These are phyloP conservation scores for Arabidopsis arenosa DNA, from an alignment of 345 rosid species.

Conservation along the genomic window DNA sequence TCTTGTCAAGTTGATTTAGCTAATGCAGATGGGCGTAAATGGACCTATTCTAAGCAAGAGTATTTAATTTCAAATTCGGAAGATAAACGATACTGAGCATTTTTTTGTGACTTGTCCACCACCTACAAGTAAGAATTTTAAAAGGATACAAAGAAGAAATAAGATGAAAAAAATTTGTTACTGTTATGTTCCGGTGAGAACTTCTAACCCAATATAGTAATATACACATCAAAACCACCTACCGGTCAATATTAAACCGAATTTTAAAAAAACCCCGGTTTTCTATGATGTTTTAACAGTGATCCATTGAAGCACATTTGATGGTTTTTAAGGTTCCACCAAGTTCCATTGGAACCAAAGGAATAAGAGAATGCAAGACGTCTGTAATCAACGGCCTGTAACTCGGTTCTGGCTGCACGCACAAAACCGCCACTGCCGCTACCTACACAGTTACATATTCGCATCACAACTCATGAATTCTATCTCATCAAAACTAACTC, in stretches of 20 bases:
- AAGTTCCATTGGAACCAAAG: slow-evolving; percentile 78
- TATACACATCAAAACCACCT: slow-evolving; percentile 26
- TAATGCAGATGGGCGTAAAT: no score
- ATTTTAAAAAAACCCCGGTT: background rate
- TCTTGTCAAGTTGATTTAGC: no score
- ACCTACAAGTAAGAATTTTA: background rate
- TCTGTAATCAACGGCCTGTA: slow-evolving; percentile 91
- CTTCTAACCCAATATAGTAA: slow-evolving; percentile 13
- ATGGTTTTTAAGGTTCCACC: slow-evolving; percentile 73
- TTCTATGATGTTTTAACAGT: slow-evolving; percentile 27
- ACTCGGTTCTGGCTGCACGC: slow-evolving; percentile 92
- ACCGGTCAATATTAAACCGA: slow-evolving; percentile 23
- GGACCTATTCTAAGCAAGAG: no score
- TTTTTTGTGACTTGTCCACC: no score
- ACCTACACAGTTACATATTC: slow-evolving; percentile 56
- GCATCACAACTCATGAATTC: slow-evolving; percentile 14
- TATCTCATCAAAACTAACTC: slow-evolving; percentile 7
- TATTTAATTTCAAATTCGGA: no score
- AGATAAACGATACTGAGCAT: no score
- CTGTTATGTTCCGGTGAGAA: slow-evolving; percentile 18
- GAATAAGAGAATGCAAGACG: slow-evolving; percentile 86
- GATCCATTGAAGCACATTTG: slow-evolving; percentile 36
- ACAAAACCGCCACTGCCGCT: slow-evolving; percentile 93
- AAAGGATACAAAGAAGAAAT: slow-evolving; percentile 9
- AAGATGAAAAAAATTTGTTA: slow-evolving; percentile 11